Base-by-base conservation (phyloP, 2,329 filamentous ascomycete species). In the Alternaria triticimaculans region DNA sequence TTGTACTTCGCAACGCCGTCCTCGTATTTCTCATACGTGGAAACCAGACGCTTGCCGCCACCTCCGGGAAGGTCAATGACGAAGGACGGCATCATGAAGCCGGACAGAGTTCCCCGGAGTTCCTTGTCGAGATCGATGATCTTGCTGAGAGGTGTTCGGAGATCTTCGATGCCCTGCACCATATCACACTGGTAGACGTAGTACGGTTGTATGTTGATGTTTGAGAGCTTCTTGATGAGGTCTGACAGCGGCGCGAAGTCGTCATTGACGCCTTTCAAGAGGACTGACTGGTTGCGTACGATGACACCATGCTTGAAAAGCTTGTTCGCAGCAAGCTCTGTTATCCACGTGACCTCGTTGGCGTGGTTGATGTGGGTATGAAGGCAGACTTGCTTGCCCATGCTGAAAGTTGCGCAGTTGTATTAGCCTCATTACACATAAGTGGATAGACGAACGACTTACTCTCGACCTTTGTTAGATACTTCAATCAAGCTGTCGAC, bases 291-390 rank as follows among this genome's bases (percentile, higher is more conserved):
- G 73, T 90, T 90, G 26, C 88, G 82, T 10, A 90, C 85, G 12
- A 81, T 85, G 7, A 90, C 82, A 3, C 84, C 84, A 6, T 83
- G 81, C 62, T 83, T 79, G 65, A 84, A 83, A 9, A 90, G 77
- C 66, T 80, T 82, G 59, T 83, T 83, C 26, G 84, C 82, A 2
- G 88, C 88, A 50, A 78, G 73, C 66, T 82, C 76, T 0, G 86
- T 87, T 25, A 89, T 80, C 87, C 88, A 90, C 5, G 87, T 87
- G 59, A 90, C 85, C 73, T 90, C 88, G 41, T 83, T 83, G 0
- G 87, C 84, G 65, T 89, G 87, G 68, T 90, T 90, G 77, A 90
- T 88, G 70, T 90, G 89, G 0, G 88, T 90, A 72, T 90, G 88
- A 58, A 89, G 78, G 5, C 87, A 88, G 67, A 90, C 83, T 55